Percentiles rank a stretch among this genome's conserved stretches.
These are phyloP conservation scores for Fulvia fulva DNA, from an alignment of 2,329 filamentous ascomycete genomes.

Conservation along the genomic window DNA sequence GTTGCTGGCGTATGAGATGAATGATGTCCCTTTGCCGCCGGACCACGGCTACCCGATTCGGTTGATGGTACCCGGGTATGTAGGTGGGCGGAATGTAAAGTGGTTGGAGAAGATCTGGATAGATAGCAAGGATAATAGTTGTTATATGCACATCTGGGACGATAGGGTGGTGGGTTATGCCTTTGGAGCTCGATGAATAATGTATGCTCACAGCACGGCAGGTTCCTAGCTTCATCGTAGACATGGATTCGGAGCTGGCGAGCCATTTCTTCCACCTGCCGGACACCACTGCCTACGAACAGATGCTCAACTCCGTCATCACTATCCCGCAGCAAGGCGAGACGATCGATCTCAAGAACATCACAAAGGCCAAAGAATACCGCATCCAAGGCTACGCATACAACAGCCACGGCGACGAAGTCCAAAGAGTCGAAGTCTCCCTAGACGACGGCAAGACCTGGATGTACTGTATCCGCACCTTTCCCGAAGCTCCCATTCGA, in stretches of 20 bases:
- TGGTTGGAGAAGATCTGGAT: slow-evolving; percentile 42
- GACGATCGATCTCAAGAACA: slow-evolving; percentile 37
- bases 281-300: slow-evolving; percentile 47
- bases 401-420: slow-evolving; percentile 48
- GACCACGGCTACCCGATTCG: slow-evolving; percentile 45
- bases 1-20: slow-evolving; percentile 54
- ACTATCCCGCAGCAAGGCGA: slow-evolving; percentile 46
- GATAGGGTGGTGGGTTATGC: slow-evolving; percentile 37
- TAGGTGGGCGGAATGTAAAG: slow-evolving; percentile 42
- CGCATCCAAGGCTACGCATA: slow-evolving; percentile 49
- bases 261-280: slow-evolving; percentile 46
- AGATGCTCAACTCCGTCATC: slow-evolving; percentile 49
- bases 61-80: slow-evolving; percentile 40
- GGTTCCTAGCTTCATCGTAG: slow-evolving; percentile 46
- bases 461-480: slow-evolving; percentile 48
- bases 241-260: slow-evolving; percentile 48
- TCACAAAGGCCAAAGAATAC: slow-evolving; percentile 40
- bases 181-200: too few relatives aligned
- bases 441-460: slow-evolving; percentile 47
- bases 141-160: slow-evolving; percentile 49
- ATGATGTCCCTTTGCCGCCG: slow-evolving; percentile 37
- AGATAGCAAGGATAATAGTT: slow-evolving; percentile 40
- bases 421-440: slow-evolving; percentile 48
- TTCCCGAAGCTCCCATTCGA: slow-evolving; percentile 48
- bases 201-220: too few relatives aligned